Evolutionary conservation across 1,284 basidiomycete genomes (phyloP), one percentile per base, ranked within the genome.

Genomic region (Pulveroboletus sp.): DNA sequence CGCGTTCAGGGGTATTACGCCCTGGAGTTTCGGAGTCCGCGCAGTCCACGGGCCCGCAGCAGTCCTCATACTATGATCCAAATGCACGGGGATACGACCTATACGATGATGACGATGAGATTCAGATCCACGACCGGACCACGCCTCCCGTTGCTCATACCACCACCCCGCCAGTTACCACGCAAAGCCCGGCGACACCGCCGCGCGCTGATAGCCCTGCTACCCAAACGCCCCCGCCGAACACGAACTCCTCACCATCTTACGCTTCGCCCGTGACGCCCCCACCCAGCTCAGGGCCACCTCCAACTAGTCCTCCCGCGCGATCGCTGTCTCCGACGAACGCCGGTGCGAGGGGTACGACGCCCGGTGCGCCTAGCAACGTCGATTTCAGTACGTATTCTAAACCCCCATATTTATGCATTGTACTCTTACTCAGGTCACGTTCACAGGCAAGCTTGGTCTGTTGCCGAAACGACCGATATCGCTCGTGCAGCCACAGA

Each of bases 401-500:
- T 0, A 6, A 5, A 3, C 4, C 11, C 11, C 14, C 18, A n/a
- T 17, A 31, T 12, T 18, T 4, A 10, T 24, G 39, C 2, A 47
- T 33, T 20, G 6, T 12, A 7, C 15, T 14, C 11, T 7, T 1
- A 20, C 24, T 14, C 26, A 3, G n/a, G 12, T 20, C 31, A 8
- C 26, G 22, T 25, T 14, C 9, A 26, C 35, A 71, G 66, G 61
- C 47, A 89, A 88, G 72, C 75, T 90, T 3, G 89, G 88, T n/a
- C 69, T 91, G 36, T 75, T 91, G 22, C 88, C 89, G 6, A 89
- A 89, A 72, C 81, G 84, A 1, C 86, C 88, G 4, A 87, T 91
- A 15, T 85, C 86, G 11, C 77, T 90, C n/a, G 66, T 87, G 25
- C 77, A 76, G 38, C 46, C 69, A 36, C 66, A 69, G 47, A 70